phyloP scores from a whole-genome alignment of 2,329 filamentous ascomycete genomes.

The Colletotrichum acutatum region DNA sequence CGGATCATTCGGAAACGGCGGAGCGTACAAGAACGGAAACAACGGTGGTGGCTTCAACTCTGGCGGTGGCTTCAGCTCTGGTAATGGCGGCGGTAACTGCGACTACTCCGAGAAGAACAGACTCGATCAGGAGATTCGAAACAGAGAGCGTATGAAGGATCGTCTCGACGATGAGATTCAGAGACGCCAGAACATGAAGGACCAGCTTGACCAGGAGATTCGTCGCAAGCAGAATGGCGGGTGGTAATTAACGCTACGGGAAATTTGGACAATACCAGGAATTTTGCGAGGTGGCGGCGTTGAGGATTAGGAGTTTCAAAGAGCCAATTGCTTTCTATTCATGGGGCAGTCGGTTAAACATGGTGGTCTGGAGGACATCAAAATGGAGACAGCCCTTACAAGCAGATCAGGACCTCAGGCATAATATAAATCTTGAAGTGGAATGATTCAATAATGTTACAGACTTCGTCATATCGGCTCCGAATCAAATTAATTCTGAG shows the following conservation, averaged over 20 bases:
- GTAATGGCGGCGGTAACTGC: not conserved
- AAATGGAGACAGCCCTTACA: too few species aligned
- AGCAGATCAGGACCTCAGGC: too few species aligned
- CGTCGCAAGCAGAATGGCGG: not conserved
- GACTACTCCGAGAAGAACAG: not conserved
- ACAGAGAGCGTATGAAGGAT: constrained; percentile 40
- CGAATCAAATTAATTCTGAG: too few species aligned
- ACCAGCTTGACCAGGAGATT: constrained; percentile 17
- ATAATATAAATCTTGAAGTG: too few species aligned
- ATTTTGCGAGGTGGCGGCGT: not conserved
- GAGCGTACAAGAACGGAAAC: constrained; percentile 13
- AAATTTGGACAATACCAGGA: too few species aligned
- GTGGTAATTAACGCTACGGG: not conserved
- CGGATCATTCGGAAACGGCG: not conserved
- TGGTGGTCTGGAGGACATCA: not conserved
- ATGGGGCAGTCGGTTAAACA: not conserved
- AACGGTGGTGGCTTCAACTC: not conserved
- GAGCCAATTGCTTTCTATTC: too few species aligned
- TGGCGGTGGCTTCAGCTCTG: not conserved
- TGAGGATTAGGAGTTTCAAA: not conserved
- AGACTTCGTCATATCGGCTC: too few species aligned
- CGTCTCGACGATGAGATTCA: constrained; percentile 34
- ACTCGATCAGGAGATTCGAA: constrained; percentile 43
- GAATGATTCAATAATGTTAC: not conserved
- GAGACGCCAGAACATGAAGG: constrained; percentile 17